Evolutionary conservation across 108 stramenopile genomes (phyloP).

Genomic region (Skeletonema grethae): DNA sequence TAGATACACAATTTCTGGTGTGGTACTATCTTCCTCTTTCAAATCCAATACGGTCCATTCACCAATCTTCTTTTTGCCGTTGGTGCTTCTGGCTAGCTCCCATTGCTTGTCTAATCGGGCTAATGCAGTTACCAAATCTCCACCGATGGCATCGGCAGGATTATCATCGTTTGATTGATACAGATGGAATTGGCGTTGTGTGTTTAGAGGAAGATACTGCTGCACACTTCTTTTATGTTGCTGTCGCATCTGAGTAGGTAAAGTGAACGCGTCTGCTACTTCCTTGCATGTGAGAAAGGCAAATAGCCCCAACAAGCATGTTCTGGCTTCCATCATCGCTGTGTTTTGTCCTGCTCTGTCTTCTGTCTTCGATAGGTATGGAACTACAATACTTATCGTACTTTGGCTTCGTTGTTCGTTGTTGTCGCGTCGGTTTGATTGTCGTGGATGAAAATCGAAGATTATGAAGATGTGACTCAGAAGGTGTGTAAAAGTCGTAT

Average conservation of each 20-base stretch:
- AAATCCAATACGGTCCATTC: constrained; percentile 67
- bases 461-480: no score
- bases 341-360: no score
- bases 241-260: neutral
- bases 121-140: constrained; percentile 55
- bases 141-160: neutral
- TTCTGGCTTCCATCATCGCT: neutral
- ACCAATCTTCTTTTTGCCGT: constrained; percentile 46
- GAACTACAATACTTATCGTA: no score
- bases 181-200: neutral
- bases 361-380: no score
- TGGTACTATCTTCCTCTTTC: constrained; percentile 37
- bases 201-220: neutral
- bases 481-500: no score
- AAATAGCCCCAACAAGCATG: neutral
- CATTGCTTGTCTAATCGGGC: constrained; percentile 73
- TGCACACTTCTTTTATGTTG: no score
- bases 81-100: constrained; percentile 45
- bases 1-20: constrained; percentile 65
- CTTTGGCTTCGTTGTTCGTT: no score
- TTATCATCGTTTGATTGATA: neutral
- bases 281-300: neutral
- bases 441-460: no score
- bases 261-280: neutral
- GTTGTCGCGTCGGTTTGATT: no score